Evolutionary conservation across 495 filamentous ascomycete species (phyloP).

Genomic region (Aspergillus conjunctus): DNA sequence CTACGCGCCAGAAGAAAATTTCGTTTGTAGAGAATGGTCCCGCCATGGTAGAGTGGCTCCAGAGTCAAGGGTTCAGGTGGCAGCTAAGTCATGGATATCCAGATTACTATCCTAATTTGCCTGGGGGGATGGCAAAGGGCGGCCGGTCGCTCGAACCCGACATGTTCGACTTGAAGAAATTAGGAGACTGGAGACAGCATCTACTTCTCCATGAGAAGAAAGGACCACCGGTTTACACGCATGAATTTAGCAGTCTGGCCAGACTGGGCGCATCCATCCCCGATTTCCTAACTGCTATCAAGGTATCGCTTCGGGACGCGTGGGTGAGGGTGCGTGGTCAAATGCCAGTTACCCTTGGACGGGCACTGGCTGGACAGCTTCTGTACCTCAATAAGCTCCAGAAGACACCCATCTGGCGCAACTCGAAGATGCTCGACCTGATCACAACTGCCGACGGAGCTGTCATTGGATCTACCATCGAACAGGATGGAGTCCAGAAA

Average conservation of each 20-base stretch:
- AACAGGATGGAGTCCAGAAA: not conserved
- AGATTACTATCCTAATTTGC: not conserved
- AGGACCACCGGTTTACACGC: not conserved
- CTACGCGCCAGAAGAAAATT: not conserved
- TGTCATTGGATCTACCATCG: not conserved
- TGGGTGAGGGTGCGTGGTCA: not conserved
- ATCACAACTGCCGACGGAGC: not conserved
- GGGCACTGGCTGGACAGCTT: not conserved
- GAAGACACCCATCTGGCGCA: not conserved
- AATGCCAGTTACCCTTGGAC: not conserved
- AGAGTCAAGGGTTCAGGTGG: constrained; percentile 1
- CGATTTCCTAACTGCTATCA: not conserved
- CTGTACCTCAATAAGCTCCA: not conserved
- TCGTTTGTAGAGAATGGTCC: not conserved
- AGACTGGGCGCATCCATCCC: not conserved
- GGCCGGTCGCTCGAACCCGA: not conserved
- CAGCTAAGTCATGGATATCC: constrained; percentile 3
- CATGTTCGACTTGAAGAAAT: constrained; percentile 1
- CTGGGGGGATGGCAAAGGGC: not conserved
- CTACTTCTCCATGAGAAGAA: not conserved
- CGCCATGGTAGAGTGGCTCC: not conserved
- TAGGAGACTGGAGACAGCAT: not conserved
- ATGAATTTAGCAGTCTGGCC: not conserved
- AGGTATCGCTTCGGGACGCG: not conserved
- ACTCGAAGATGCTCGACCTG: not conserved